These are phyloP conservation scores for Fusarium mundagurra DNA, from an alignment of 2,329 filamentous ascomycete species.

Conservation along the genomic window DNA sequence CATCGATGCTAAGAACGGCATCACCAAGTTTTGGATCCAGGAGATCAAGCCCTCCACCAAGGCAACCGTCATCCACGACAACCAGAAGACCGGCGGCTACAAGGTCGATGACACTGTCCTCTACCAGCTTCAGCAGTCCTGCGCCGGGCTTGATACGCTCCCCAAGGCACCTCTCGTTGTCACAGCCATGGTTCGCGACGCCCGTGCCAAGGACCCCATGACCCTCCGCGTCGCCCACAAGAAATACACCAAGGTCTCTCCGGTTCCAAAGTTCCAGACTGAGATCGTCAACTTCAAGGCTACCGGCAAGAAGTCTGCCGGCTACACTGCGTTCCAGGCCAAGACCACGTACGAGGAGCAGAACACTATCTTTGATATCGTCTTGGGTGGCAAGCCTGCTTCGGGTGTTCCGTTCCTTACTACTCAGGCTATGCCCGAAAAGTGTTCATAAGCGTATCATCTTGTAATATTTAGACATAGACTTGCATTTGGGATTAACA, in stretches of 20 bases:
- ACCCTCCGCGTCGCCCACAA: slow-evolving; percentile 1
- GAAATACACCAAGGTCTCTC: background rate
- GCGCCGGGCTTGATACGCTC: slow-evolving; percentile 5
- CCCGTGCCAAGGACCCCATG: slow-evolving; percentile 6
- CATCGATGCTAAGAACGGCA: slow-evolving; percentile 38
- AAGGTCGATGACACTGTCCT: slow-evolving; percentile 43
- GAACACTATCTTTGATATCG: background rate
- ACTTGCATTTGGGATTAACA: background rate
- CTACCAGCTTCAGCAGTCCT: slow-evolving; percentile 43
- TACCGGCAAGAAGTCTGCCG: slow-evolving; percentile 22
- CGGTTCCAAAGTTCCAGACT: background rate
- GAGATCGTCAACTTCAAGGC: slow-evolving; percentile 14
- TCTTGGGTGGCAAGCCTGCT: background rate
- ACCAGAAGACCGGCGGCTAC: slow-evolving; percentile 39
- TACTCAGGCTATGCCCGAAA: background rate
- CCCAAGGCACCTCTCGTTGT: background rate
- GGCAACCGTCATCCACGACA: slow-evolving; percentile 39
- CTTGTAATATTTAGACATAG: background rate
- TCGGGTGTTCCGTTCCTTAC: background rate
- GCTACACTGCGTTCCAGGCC: slow-evolving; percentile 13
- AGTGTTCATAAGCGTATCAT: background rate
- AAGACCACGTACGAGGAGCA: background rate
- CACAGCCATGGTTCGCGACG: slow-evolving; percentile 12
- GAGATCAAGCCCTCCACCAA: slow-evolving; percentile 37
- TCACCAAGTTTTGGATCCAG: slow-evolving; percentile 47